These are phyloP conservation scores for Ambrosia trifida DNA, from an alignment of 129 eudicot genomes.

Conservation along the genomic window DNA sequence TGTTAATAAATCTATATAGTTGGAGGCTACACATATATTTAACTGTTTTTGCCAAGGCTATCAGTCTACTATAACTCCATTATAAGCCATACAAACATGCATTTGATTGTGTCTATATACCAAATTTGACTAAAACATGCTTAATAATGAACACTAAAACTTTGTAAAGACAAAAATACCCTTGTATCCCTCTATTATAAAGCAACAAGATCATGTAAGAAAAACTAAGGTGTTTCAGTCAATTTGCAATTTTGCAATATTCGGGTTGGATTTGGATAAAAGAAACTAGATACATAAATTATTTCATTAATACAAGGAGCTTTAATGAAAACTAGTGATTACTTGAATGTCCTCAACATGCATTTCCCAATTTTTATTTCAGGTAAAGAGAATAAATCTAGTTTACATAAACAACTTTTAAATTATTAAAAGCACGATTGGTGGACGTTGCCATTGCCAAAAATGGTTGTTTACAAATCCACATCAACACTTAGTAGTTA, in stretches of 20 bases:
- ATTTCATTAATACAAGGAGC: neutral
- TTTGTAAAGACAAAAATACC: constrained; percentile 1
- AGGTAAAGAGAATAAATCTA: neutral
- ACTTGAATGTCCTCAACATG: neutral
- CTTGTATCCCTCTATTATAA: neutral
- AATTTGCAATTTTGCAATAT: neutral
- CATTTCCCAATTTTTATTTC: neutral
- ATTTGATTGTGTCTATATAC: neutral
- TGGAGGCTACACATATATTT: neutral
- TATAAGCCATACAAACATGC: neutral
- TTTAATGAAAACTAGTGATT: neutral
- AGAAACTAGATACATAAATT: neutral
- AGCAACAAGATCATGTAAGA: neutral
- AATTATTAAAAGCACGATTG: neutral
- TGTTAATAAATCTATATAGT: neutral
- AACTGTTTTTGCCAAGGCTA: neutral
- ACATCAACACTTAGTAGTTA: constrained; percentile 1
- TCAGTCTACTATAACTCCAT: neutral
- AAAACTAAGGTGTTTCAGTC: neutral
- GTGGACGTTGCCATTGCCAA: neutral
- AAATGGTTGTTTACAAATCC: neutral
- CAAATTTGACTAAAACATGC: neutral
- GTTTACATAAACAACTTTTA: neutral
- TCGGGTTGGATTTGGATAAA: neutral
- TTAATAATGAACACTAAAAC: neutral